Base-by-base conservation (phyloP, 371 early-diverging fungal species). In the Apophysomyces trapeziformis region DNA sequence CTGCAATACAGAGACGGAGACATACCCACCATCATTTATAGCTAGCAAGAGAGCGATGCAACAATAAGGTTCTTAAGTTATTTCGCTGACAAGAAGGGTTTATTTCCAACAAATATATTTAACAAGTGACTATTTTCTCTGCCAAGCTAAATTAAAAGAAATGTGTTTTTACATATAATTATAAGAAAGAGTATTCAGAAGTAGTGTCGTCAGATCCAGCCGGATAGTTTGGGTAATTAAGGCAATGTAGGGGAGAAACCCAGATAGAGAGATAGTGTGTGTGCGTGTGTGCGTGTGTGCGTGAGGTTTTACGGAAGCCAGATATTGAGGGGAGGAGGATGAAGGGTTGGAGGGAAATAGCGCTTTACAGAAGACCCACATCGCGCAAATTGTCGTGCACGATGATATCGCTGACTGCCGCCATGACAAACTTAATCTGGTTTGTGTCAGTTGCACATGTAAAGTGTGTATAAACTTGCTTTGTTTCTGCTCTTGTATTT, bases 361-460 rank as follows among this genome's bases (percentile, higher is more conserved):
- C 9, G 7, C 21, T 18, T 50, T 78, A 92, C 69, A 91, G 74
- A 61, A 90, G 69, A 36, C 90, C 92, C 61, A 79, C 78, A 61
- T 90, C 87, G 58, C 87, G 76, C 63, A 90, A 68, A 69, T 86
- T 87, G 37, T 76, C 78, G 58, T 88, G 87, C 45, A 89, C 79
- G 41, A 91, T 82, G 71, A 93, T 93, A 72, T 92, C 90, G 65
- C 87, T 90, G 13, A 91, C 90, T 8, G 90, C 89, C 41, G 85
- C 80, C 87, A 90, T 89, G 47, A 93, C 93, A 66, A 86, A 87
- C 58, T 86, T 85, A 65, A 93, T 89, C 71, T 93, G 91, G 32
- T 91, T 78, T 71, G 91, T 71, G 78, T 93, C 84, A 66, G 90
- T 84, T 71, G 91, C 73, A 82, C 83, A 82, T 37, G 87, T 80